Percentiles rank a stretch among this genome's conserved stretches.
Evolutionary conservation across 1,139 yeast genomes (phyloP).

Genomic region (Tardiomyces depauwii): DNA sequence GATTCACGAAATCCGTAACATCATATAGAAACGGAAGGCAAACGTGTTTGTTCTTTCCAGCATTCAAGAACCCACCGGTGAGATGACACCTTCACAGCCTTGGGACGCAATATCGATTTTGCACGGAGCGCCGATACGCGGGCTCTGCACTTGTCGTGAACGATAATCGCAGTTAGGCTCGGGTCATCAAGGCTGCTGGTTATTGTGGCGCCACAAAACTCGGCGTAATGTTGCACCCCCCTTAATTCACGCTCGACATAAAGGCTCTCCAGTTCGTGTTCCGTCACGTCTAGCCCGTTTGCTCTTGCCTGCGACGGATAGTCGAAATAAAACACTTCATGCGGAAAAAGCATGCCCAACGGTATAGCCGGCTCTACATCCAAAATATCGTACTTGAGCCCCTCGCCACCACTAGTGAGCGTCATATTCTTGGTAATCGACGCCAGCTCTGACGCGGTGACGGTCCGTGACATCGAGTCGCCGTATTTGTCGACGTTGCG

Average conservation of each 20-base stretch:
- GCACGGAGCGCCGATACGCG: background rate
- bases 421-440: slow-evolving; percentile 1
- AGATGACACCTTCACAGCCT: background rate
- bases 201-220: slow-evolving; percentile 7
- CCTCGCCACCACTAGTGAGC: background rate
- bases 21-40: background rate
- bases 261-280: background rate
- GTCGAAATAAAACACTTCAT: slow-evolving; percentile 6
- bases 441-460: background rate
- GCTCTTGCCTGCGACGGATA: background rate
- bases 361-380: slow-evolving; percentile 4
- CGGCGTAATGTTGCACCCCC: slow-evolving; percentile 2
- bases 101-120: background rate
- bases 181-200: slow-evolving; percentile 4
- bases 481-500: slow-evolving; percentile 20
- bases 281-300: background rate
- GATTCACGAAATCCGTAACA: background rate
- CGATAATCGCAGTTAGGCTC: slow-evolving; percentile 4
- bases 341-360: slow-evolving; percentile 6
- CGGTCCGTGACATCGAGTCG: slow-evolving; percentile 10
- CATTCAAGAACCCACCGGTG: background rate
- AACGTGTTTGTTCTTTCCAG: background rate
- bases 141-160: slow-evolving; percentile 4
- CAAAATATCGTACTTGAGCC: slow-evolving; percentile 4
- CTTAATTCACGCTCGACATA: background rate